Conservation (phyloP, 257 asterid genomes). For the Solanum sparsipilum region DNA sequence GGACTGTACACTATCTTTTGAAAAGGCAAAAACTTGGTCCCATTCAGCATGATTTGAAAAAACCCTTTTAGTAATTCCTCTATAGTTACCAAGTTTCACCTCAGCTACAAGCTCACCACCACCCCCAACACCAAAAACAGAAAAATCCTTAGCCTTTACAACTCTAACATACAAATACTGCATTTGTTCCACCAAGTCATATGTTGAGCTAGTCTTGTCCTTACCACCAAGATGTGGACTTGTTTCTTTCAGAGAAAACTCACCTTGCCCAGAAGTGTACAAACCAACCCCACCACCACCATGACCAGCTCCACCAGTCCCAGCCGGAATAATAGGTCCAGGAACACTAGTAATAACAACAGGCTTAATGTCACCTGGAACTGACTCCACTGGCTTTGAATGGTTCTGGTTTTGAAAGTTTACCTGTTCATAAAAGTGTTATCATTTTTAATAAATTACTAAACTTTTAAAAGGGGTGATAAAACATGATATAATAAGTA, state of each 20-base stretch:
- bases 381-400: slow-evolving; percentile 39
- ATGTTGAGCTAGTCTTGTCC: slow-evolving; percentile 61
- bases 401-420: slow-evolving; percentile 35
- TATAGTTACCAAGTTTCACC: slow-evolving; percentile 79
- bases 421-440: neutral
- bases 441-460: neutral
- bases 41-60: slow-evolving; percentile 38
- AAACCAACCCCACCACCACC: slow-evolving; percentile 23
- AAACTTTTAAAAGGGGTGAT: neutral
- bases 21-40: slow-evolving; percentile 81
- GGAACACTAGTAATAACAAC: slow-evolving; percentile 49
- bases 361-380: slow-evolving; percentile 55
- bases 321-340: slow-evolving; percentile 29
- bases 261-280: slow-evolving; percentile 16
- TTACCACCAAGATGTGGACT: slow-evolving; percentile 76
- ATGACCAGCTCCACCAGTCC: slow-evolving; percentile 5
- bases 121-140: slow-evolving; percentile 21
- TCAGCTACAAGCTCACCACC: slow-evolving; percentile 59
- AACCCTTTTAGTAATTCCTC: slow-evolving; percentile 57
- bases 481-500: neutral
- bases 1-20: slow-evolving; percentile 74
- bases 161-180: slow-evolving; percentile 65
- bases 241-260: slow-evolving; percentile 62
- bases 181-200: slow-evolving; percentile 83
- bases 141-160: slow-evolving; percentile 52